Percentiles rank a stretch among this genome's conserved stretches.
These are phyloP conservation scores for Suillus sp. DNA, from an alignment of 768 basidiomycete genomes.

Conservation along the genomic window DNA sequence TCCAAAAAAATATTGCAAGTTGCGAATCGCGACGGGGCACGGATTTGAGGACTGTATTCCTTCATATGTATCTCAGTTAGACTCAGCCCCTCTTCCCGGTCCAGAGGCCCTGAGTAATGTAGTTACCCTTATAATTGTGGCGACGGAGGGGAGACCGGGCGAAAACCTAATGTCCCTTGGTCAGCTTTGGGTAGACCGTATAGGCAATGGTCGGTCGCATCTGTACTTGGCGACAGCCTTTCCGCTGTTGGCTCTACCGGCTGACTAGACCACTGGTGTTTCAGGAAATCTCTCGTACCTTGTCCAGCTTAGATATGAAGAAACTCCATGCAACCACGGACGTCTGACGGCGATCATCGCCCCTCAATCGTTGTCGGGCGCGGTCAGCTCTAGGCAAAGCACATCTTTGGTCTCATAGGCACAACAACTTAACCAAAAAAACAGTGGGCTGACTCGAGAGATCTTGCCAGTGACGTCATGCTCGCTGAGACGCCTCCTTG, in stretches of 20 bases:
- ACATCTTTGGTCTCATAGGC: background rate
- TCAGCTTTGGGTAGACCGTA: background rate
- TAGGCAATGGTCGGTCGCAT: background rate
- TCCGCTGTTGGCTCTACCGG: background rate
- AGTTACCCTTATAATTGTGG: background rate
- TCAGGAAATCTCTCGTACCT: background rate
- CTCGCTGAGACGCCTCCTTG: background rate
- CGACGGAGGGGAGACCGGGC: background rate
- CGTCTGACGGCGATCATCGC: background rate
- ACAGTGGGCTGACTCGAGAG: background rate
- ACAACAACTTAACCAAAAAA: background rate
- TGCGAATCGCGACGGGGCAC: background rate
- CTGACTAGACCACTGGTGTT: background rate
- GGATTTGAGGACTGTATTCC: background rate
- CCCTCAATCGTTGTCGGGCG: background rate
- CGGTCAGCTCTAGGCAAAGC: background rate
- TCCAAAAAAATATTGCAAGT: background rate
- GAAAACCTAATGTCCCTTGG: background rate
- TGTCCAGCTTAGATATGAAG: background rate
- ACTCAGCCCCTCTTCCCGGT: background rate
- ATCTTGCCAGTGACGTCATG: background rate
- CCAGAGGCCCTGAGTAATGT: background rate
- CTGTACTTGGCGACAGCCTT: background rate
- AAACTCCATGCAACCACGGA: background rate
- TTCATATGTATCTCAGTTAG: background rate